These are phyloP conservation scores for Bertia moriformis DNA, from an alignment of 2,329 filamentous ascomycete genomes.

Conservation along the genomic window DNA sequence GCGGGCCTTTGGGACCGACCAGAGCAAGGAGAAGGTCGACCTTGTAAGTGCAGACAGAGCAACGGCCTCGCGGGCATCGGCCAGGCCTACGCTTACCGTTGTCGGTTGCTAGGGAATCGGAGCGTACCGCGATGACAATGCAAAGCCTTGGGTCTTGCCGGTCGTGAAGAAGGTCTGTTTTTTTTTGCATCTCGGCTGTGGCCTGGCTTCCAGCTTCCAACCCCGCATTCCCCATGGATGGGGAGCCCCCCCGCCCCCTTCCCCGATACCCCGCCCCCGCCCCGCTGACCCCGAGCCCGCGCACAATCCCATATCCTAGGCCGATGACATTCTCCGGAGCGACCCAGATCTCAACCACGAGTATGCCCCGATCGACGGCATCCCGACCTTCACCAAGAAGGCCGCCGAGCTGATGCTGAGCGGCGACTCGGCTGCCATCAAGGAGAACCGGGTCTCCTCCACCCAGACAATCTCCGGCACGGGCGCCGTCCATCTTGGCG, in stretches of 20 bases:
- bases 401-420: conserved; percentile 86
- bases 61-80: conserved; percentile 1
- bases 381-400: conserved; percentile 72
- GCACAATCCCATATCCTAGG: conserved; percentile 45
- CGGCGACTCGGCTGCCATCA: conserved; percentile 61
- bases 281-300: conserved; percentile 7
- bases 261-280: conserved; percentile 2
- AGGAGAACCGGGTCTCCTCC: conserved; percentile 67
- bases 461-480: conserved; percentile 96
- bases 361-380: conserved; percentile 89
- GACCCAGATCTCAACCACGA: conserved; percentile 92
- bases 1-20: conserved; percentile 72
- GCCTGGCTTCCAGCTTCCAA: conserved; percentile 2
- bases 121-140: conserved; percentile 86
- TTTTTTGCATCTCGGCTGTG: conserved; percentile 33
- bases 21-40: conserved; percentile 71
- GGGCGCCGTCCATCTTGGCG: conserved; percentile 84
- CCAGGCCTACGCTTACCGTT: no score
- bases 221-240: neutral
- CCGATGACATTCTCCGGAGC: conserved; percentile 74
- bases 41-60: conserved; percentile 54
- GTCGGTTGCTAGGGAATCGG: conserved; percentile 50
- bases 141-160: conserved; percentile 92
- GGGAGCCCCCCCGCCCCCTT: conserved; percentile 1
- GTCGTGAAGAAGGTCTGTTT: conserved; percentile 97